phyloP scores from a whole-genome alignment of 371 early-diverging fungal genomes.

The Funneliformis caledonium region DNA sequence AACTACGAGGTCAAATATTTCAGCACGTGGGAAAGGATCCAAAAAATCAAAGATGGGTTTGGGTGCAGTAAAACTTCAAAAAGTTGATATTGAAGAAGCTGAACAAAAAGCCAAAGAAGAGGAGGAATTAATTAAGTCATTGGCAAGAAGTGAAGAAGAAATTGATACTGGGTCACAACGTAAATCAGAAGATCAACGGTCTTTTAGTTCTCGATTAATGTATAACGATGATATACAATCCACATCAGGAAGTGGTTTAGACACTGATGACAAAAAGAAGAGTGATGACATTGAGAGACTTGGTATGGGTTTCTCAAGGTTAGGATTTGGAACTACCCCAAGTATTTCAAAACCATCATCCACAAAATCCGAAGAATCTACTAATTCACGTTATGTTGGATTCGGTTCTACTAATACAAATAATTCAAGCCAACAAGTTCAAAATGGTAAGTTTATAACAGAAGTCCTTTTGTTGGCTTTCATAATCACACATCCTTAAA shows the following conservation, averaged over 20 bases:
- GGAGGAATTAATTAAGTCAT: conserved; percentile 73
- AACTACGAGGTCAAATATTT: conserved; percentile 3
- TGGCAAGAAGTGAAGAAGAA: conserved; percentile 42
- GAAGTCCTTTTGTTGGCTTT: background rate
- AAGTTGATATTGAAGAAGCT: conserved; percentile 90
- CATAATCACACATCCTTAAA: background rate
- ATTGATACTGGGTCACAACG: background rate
- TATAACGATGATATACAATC: conserved; percentile 25
- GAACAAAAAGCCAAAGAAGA: conserved; percentile 89
- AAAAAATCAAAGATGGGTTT: conserved; percentile 40
- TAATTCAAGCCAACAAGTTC: background rate
- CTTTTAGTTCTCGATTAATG: conserved; percentile 36
- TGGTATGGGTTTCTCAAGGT: conserved; percentile 80
- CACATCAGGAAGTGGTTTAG: background rate
- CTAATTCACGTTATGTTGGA: conserved; percentile 7
- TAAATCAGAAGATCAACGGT: background rate
- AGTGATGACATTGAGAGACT: conserved; percentile 72
- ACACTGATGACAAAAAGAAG: conserved; percentile 19
- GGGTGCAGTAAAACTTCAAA: conserved; percentile 52
- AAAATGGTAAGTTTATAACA: background rate
- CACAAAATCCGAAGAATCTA: background rate
- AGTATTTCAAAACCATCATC: conserved; percentile 21
- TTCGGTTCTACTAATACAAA: conserved; percentile 30
- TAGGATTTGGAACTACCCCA: conserved; percentile 68
- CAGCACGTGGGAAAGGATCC: conserved; percentile 30